Evolutionary conservation across 345 rosid genomes (phyloP).

Genomic region (Syzygium oleosum): DNA sequence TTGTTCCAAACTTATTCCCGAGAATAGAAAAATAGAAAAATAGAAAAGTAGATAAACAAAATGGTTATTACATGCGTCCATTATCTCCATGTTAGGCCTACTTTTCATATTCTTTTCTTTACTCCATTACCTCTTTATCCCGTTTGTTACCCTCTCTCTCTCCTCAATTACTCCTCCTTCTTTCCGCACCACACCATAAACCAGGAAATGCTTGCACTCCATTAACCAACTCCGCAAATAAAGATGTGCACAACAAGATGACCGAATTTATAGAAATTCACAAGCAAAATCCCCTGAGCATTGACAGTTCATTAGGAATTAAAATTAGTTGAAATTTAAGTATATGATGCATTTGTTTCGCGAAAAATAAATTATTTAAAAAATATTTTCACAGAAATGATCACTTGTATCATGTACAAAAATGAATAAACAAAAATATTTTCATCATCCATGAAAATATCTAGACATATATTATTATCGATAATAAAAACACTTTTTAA

Average conservation of each 20-base stretch:
- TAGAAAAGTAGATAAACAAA: too few species aligned
- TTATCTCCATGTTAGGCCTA: not conserved
- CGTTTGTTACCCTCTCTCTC: not conserved
- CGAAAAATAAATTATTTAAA: too few species aligned
- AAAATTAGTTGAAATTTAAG: not conserved
- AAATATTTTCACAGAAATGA: too few species aligned
- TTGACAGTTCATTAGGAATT: not conserved
- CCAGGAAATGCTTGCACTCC: not conserved
- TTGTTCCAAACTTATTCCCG: too few species aligned
- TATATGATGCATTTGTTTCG: too few species aligned
- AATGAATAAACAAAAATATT: too few species aligned
- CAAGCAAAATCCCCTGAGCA: not conserved
- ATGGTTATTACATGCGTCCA: too few species aligned
- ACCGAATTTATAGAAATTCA: not conserved
- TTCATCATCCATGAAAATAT: too few species aligned
- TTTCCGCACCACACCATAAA: not conserved
- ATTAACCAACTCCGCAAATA: not conserved
- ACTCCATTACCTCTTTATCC: not conserved
- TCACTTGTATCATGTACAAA: too few species aligned
- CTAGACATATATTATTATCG: too few species aligned
- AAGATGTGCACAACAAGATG: not conserved
- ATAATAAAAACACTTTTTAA: too few species aligned
- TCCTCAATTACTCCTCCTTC: not conserved
- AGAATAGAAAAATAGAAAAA: too few species aligned
- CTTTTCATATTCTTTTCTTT: not conserved